Evolutionary conservation across 1,139 yeast species (phyloP), one percentile per base, ranked within the genome.

Genomic region (Protomyces macrosporus): DNA sequence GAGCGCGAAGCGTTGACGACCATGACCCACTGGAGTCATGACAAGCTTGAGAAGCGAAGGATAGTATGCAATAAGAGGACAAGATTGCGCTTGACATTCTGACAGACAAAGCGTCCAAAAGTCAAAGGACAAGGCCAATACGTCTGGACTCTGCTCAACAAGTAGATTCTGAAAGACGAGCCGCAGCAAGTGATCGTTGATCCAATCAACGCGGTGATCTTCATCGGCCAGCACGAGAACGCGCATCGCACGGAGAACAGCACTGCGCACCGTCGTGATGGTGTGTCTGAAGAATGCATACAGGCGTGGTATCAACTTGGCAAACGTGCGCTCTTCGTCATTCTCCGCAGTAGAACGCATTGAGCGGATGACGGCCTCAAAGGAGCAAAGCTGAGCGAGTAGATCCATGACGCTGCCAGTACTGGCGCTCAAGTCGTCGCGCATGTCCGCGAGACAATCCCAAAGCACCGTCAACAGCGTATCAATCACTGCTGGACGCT

Each of bases 341-440:
- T 75, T 75, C 1, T 74, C 71, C 0, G 93, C 87, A 68, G 84
- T 84, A 39, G 78, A 77, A 68, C 86, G 78, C 80, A 93, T 83
- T 35, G 86, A 82, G 36, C 82, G 84, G 55, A 91, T 78, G 3
- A 91, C 97, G 71, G 85, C 85, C 5, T 85, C 83, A 74, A 87
- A 93, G 3, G 90, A 83, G 75, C 97, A 93, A 60, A 93, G 79
- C 71, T 87, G 90, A 1, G 97, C 95, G 67, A 93, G 79, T 51
- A 93, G 78, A 74, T 93, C 97, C 98, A 93, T 93, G 1, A 93
- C 95, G 3, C 96, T 88, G 52, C 98, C 98, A 61, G 93, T 91
- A 14, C 97, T 88, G 0, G 98, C 96, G 30, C 96, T 88, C 61
- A 93, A 79, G 73, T 93, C 98, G 73, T 93, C 98, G 69, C 88